A percentile compares a stretch with the other conserved stretches of the same genome.
Conservation (phyloP, 257 asterid species). For the Thymus quinquecostatus region DNA sequence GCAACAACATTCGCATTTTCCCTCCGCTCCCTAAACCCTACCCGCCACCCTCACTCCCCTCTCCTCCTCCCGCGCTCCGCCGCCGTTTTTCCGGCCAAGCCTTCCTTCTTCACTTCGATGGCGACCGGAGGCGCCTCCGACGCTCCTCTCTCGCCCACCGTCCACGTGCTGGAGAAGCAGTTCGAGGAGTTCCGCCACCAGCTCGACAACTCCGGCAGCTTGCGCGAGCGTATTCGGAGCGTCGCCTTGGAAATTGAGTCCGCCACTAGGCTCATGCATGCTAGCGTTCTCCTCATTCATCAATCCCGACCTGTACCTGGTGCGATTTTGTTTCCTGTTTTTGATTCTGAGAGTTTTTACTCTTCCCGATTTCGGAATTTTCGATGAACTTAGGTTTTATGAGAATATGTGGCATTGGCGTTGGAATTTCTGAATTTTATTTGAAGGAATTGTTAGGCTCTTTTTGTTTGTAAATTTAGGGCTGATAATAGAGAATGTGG, state of each 20-base stretch:
- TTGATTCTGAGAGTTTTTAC: not conserved
- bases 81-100: conserved; percentile 28
- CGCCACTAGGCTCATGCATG: conserved; percentile 68
- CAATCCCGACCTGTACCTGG: conserved; percentile 75
- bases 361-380: not conserved
- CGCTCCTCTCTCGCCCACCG: conserved; percentile 47
- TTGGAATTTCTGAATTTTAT: not conserved
- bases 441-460: not conserved
- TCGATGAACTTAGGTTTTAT: not conserved
- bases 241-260: conserved; percentile 84
- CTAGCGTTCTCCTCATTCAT: conserved; percentile 73
- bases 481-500: not conserved
- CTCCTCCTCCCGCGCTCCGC: conserved; percentile 32
- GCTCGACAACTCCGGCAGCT: conserved; percentile 66
- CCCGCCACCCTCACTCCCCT: conserved; percentile 26
- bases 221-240: conserved; percentile 76
- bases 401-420: not conserved
- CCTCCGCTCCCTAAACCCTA: conserved; percentile 45
- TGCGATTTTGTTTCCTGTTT: conserved; percentile 27
- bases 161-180: conserved; percentile 66
- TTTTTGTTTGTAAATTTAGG: not conserved
- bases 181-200: conserved; percentile 70
- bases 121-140: conserved; percentile 39
- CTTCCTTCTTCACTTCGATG: conserved; percentile 49
- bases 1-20: conserved; percentile 36